Percentiles rank a stretch among this genome's conserved stretches.
These are phyloP conservation scores for Cyclostephanos tholiformis DNA, from an alignment of 108 stramenopile species.

Conservation along the genomic window DNA sequence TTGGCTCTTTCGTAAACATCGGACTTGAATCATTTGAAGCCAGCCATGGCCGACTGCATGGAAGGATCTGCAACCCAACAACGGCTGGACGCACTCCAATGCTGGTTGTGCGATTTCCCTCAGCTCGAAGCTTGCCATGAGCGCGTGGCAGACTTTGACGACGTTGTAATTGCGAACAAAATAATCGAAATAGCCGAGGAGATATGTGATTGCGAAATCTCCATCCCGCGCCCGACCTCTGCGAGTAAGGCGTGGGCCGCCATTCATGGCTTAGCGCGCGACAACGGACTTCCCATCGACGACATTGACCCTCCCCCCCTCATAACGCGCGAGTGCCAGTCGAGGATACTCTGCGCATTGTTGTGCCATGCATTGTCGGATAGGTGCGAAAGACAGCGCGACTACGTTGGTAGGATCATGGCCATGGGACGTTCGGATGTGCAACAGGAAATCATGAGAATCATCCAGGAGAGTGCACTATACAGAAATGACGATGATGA, in stretches of 20 bases:
- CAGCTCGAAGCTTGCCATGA: constrained; percentile 20
- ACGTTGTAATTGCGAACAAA: constrained; percentile 25
- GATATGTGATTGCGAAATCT: constrained; percentile 24
- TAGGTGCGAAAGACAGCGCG: constrained; percentile 20
- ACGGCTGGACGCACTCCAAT: constrained; percentile 18
- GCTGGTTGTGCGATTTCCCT: constrained; percentile 32
- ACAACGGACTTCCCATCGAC: constrained; percentile 7
- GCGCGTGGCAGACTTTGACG: neutral
- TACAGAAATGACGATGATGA: constrained; percentile 15
- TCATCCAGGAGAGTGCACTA: constrained; percentile 30
- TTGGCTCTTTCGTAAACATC: neutral
- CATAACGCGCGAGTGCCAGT: constrained; percentile 24
- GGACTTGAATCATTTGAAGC: neutral
- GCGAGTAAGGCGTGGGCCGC: constrained; percentile 22
- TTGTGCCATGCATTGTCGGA: constrained; percentile 44
- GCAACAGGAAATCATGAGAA: constrained; percentile 48
- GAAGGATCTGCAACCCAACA: constrained; percentile 11
- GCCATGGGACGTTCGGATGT: constrained; percentile 36
- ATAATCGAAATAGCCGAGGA: constrained; percentile 32
- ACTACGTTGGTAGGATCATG: constrained; percentile 40
- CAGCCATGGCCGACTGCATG: neutral
- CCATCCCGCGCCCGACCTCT: constrained; percentile 11
- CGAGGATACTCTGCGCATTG: constrained; percentile 23
- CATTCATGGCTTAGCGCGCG: constrained; percentile 12
- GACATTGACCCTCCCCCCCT: neutral